Percentiles rank a stretch among this genome's conserved stretches.
Evolutionary conservation across 371 early-diverging fungal genomes (phyloP).

Genomic region (Mortierella sp.): DNA sequence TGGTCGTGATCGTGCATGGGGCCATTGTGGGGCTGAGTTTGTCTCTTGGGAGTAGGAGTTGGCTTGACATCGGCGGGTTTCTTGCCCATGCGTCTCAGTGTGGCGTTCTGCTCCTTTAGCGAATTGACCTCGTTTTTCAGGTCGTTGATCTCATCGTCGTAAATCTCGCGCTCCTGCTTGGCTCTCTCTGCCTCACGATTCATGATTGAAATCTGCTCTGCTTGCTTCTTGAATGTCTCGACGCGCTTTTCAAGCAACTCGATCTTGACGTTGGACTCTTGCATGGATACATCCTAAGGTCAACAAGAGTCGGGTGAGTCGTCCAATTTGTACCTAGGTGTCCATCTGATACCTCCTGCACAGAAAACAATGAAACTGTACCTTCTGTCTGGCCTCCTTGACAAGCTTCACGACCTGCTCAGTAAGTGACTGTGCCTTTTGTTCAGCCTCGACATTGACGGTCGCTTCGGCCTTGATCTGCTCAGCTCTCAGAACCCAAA

Average conservation of each 20-base stretch:
- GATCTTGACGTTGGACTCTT: slow-evolving; percentile 81
- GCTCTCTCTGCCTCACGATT: slow-evolving; percentile 70
- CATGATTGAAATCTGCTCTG: slow-evolving; percentile 68
- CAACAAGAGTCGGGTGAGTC: too few relatives aligned
- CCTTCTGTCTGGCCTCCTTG: slow-evolving; percentile 79
- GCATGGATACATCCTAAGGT: slow-evolving; percentile 74
- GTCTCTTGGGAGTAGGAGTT: slow-evolving; percentile 11
- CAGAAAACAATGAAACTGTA: slow-evolving; percentile 12
- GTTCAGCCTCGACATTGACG: slow-evolving; percentile 82
- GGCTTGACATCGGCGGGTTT: slow-evolving; percentile 37
- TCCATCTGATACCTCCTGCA: neutral
- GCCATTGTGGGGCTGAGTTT: slow-evolving; percentile 29
- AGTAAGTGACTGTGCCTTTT: slow-evolving; percentile 75
- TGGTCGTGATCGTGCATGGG: slow-evolving; percentile 16
- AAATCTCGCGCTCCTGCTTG: slow-evolving; percentile 73
- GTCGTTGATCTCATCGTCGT: slow-evolving; percentile 78
- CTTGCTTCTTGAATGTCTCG: slow-evolving; percentile 73
- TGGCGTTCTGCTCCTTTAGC: slow-evolving; percentile 71
- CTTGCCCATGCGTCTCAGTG: slow-evolving; percentile 58
- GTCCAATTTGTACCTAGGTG: too few relatives aligned
- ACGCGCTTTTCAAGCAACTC: slow-evolving; percentile 82
- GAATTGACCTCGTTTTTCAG: slow-evolving; percentile 78
- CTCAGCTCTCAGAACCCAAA: slow-evolving; percentile 85
- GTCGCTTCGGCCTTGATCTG: slow-evolving; percentile 81
- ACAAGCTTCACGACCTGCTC: slow-evolving; percentile 83